Base-by-base conservation (phyloP, 306 rosid species). In the Carpinus viminea region DNA sequence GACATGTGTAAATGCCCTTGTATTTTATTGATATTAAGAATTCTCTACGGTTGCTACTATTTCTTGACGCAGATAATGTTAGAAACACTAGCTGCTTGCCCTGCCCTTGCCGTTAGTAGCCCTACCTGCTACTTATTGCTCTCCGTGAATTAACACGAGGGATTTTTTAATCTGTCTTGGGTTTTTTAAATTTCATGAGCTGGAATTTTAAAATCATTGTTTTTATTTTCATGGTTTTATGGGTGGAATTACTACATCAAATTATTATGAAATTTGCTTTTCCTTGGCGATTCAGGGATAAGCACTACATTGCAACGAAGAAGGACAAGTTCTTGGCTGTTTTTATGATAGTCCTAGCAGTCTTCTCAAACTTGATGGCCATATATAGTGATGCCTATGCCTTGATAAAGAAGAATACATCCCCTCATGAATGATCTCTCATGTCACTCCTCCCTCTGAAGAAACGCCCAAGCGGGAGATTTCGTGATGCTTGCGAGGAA, bases 381-480 rank as follows among this genome's bases (percentile, higher is more conserved):
- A 90, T 93, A 79, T 93, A 87, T 50, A 90, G 98, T 50, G 91
- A 93, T 81, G 92, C 97, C 78, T 83, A 80, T 86, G 79, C 89
- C 60, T 71, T 91, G 85, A 79, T 90, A 74, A 90, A 89, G 83
- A 91, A 60, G 57, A 88, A 78, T 57, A 12, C 78, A 47, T 54
- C 79, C 5, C 34, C 65, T 2, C 65, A 52, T 26, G 77, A 55
- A 43, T 74, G 88, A 86, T 79, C 76, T 62, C 65, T 54, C 47
- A 24, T 38, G 48, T 59, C 56, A n/a, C 74, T 61, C 75, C 62
- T 61, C 75, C 62, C 15, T 61, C 18, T 9, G 38, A 54, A 61
- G 9, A n/a, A 11, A 65, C 82, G 51, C 62, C 11, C 38, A 46
- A 3, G 7, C 4, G 20, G 46, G 31, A 24, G 43, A 72, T 64